Conservation (phyloP, 495 filamentous ascomycete species). For the Thozetella sp. region DNA sequence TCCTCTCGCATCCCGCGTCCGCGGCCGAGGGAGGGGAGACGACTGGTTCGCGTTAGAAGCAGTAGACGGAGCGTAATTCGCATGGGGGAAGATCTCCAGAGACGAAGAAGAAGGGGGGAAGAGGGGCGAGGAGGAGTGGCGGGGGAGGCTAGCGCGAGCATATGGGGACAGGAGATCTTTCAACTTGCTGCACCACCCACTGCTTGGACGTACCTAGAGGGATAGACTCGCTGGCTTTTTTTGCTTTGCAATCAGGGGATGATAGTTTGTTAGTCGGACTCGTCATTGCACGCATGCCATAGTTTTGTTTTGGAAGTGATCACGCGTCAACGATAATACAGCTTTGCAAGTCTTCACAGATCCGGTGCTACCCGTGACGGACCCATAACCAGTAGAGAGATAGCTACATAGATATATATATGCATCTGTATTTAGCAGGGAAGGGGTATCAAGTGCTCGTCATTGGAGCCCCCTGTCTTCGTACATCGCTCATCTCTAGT, state of each 20-base stretch:
- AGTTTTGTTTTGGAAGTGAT: neutral
- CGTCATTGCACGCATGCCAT: neutral
- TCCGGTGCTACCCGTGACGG: neutral
- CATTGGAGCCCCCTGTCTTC: neutral
- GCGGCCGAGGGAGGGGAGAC: neutral
- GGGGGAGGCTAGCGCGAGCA: neutral
- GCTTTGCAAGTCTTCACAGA: too few species aligned
- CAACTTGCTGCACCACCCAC: neutral
- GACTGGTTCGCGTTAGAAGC: neutral
- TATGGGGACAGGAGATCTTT: neutral
- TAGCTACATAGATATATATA: too few species aligned
- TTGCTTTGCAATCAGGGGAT: neutral
- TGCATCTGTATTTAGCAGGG: too few species aligned
- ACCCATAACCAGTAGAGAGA: too few species aligned
- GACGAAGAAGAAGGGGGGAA: neutral
- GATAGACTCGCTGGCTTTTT: conserved; percentile 2
- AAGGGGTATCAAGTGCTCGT: neutral
- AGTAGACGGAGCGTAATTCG: neutral
- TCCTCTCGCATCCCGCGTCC: conserved; percentile 1
- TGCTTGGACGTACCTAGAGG: neutral
- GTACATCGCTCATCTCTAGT: neutral
- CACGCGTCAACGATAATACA: neutral
- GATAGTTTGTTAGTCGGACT: neutral
- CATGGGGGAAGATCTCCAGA: neutral
- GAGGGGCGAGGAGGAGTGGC: neutral